Evolutionary conservation across 345 rosid genomes (phyloP).

Genomic region (Pseudoturritis turrita): DNA sequence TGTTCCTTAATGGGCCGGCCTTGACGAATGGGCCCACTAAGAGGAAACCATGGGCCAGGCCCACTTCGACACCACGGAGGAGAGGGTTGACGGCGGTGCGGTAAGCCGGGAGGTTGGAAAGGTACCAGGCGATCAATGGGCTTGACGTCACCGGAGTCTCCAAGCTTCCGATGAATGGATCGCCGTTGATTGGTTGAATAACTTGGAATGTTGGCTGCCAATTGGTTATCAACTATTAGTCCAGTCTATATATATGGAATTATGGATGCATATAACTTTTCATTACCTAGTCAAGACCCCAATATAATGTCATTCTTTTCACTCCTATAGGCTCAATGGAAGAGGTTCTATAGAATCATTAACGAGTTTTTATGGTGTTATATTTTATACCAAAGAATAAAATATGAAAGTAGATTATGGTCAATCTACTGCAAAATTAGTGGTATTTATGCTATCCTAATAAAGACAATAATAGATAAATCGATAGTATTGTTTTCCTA

Average conservation of each 20-base stretch:
- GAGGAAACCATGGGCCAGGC: conserved; percentile 82
- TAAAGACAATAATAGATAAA: not conserved
- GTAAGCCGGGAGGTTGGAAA: conserved; percentile 92
- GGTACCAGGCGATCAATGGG: conserved; percentile 93
- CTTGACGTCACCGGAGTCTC: conserved; percentile 95
- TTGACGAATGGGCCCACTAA: conserved; percentile 91
- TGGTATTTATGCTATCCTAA: not conserved
- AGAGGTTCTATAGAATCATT: not conserved
- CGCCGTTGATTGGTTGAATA: conserved; percentile 91
- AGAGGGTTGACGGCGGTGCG: conserved; percentile 93
- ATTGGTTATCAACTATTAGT: not conserved
- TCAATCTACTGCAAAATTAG: not conserved
- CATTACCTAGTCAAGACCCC: not conserved
- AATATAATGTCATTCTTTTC: not conserved
- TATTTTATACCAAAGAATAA: not conserved
- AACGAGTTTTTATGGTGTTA: not conserved
- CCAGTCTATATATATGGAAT: no score
- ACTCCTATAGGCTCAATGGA: not conserved
- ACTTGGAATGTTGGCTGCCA: conserved; percentile 90
- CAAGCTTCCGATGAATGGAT: conserved; percentile 95
- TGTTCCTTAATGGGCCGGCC: conserved; percentile 88
- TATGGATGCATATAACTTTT: not conserved
- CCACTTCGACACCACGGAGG: conserved; percentile 81
- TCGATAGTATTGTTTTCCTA: no score
- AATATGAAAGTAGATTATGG: not conserved